Evolutionary conservation across 139 green algal genomes (phyloP), one percentile per base, ranked within the genome.

Genomic region (Nannochloris sp.): DNA sequence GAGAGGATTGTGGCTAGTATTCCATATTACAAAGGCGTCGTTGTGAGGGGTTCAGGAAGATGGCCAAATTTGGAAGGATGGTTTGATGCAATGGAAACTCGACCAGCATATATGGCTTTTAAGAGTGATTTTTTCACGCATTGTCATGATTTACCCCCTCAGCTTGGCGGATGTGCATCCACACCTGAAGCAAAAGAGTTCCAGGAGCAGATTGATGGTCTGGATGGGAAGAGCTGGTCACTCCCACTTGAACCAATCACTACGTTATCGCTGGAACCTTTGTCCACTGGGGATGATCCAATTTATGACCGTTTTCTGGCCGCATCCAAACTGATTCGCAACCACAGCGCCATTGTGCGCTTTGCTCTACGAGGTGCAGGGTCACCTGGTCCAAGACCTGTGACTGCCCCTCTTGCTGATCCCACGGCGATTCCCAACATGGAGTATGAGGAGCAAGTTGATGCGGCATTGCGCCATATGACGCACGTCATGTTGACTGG

Each of bases 1-100:
- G 93, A 98, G 82, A 81, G 93, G 61, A 88, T 89, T 14, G 84
- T 75, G 6, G 83, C 84, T 13, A 82, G 63, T 45, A 75, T 95
- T 9, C 63, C 76, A 13, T 98, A 96, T 73, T 97, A 95, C 80
- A 97, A 97, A 82, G 92, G 87, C n/a, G 71, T 89, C 6, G 49
- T 68, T 20, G 68, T 94, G 58, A 63, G 87, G 14, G 79, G 75
- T 17, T 50, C 69, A 55, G 76, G 70, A 28, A 59, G 68, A 36
- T 83, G 49, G 46, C 73, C 70, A 29, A 67, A 68, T 11, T 25
- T 91, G 8, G 75, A 87, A 17, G 66, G 60, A 59, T 96, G 90
- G 90, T 96, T 95, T 75, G 78, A 85, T 9, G 89, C 90, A 0
- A 94, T 98, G 90, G 92, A 98, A 73, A n/a, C 70, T 8, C 75